These are phyloP conservation scores for Sclerotiophoma versabilis DNA, from an alignment of 2,329 filamentous ascomycete species.

Conservation along the genomic window DNA sequence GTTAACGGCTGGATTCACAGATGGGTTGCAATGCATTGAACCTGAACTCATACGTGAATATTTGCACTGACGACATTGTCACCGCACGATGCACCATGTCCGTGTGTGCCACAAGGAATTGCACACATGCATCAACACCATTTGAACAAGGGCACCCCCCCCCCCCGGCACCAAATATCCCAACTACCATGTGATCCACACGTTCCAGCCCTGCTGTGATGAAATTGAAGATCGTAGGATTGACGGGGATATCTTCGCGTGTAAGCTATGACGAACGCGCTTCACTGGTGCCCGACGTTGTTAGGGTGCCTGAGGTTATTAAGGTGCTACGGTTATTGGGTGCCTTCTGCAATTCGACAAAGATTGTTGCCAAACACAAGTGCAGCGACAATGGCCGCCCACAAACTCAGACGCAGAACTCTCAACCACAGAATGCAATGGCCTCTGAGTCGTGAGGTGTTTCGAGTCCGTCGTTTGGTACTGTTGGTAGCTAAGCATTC, in stretches of 20 bases:
- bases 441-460: neutral
- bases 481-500: slow-evolving; percentile 7
- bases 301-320: neutral
- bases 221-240: slow-evolving; percentile 6
- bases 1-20: neutral
- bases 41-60: neutral
- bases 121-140: slow-evolving; percentile 1
- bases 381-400: neutral
- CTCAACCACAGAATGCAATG: neutral
- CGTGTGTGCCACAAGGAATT: neutral
- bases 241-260: slow-evolving; percentile 4
- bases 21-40: neutral
- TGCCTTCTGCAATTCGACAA: slow-evolving; percentile 7
- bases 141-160: slow-evolving; percentile 4
- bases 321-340: too few species aligned
- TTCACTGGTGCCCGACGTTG: neutral
- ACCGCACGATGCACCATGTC: slow-evolving; percentile 1
- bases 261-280: too few species aligned
- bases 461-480: neutral
- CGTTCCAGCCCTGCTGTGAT: slow-evolving; percentile 10
- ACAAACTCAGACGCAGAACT: neutral
- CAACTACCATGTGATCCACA: slow-evolving; percentile 7
- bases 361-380: slow-evolving; percentile 5
- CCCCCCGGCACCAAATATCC: neutral
- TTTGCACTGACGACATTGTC: neutral